phyloP scores from a whole-genome alignment of 179 eudicot species.

The Gypsophila paniculata region DNA sequence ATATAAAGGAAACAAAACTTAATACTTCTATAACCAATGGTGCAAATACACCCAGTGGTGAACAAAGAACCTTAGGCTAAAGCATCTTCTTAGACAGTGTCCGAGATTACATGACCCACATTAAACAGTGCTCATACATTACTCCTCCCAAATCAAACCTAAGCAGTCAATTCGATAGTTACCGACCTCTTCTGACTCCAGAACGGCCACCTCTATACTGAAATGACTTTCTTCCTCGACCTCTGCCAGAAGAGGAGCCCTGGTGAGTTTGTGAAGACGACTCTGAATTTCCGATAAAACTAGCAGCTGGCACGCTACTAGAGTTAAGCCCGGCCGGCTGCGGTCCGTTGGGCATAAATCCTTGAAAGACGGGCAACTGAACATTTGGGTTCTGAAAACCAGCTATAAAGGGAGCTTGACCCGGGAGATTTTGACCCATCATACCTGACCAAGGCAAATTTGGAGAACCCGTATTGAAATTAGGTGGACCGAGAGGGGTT shows the following conservation, averaged over 20 bases:
- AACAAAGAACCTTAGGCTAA: not conserved
- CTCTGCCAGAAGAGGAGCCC: conserved; percentile 11
- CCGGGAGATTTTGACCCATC: conserved; percentile 13
- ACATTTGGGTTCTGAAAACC: conserved; percentile 12
- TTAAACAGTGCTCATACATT: not conserved
- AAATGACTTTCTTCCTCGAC: conserved; percentile 18
- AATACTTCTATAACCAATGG: not conserved
- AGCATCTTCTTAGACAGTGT: not conserved
- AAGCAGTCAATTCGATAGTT: not conserved
- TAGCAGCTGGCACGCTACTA: not conserved
- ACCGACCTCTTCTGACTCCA: conserved; percentile 17
- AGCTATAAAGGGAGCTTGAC: conserved; percentile 15
- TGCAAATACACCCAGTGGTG: not conserved
- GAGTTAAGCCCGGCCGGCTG: not conserved
- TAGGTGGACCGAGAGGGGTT: conserved; percentile 1
- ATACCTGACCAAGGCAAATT: conserved; percentile 15
- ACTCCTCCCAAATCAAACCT: not conserved
- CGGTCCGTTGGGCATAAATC: conserved; percentile 16
- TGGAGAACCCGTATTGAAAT: conserved; percentile 11
- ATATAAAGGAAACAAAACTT: not conserved
- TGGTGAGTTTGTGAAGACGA: conserved; percentile 9
- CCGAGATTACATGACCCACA: not conserved
- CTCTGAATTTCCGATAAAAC: conserved; percentile 5
- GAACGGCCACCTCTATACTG: conserved; percentile 18
- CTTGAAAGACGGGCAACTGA: conserved; percentile 10